Evolutionary conservation across 2,329 filamentous ascomycete genomes (phyloP).

Genomic region (Cercospora janseana): DNA sequence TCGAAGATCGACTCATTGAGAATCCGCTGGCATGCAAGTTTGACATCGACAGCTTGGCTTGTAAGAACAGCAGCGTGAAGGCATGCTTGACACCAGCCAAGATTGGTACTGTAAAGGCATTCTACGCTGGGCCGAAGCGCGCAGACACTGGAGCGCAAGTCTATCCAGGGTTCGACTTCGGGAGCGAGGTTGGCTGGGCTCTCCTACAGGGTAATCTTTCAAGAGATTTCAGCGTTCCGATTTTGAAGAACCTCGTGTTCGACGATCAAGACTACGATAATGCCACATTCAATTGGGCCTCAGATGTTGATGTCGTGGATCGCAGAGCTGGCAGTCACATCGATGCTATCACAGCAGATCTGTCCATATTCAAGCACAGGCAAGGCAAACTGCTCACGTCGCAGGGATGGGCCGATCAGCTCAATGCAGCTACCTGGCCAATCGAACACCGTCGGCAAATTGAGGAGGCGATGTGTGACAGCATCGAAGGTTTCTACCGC

Average conservation of each 20-base stretch:
- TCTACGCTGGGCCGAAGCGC: conserved; percentile 37
- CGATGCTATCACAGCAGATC: conserved; percentile 39
- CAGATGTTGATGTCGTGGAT: conserved; percentile 39
- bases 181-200: conserved; percentile 43
- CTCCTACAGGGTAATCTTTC: conserved; percentile 39
- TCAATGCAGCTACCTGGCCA: conserved; percentile 41
- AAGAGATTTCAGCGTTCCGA: conserved; percentile 39
- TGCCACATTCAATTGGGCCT: conserved; percentile 40
- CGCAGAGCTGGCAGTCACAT: conserved; percentile 38
- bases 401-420: conserved; percentile 44
- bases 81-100: conserved; percentile 38
- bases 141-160: conserved; percentile 29
- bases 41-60: conserved; percentile 36
- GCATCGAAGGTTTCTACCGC: conserved; percentile 38
- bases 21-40: conserved; percentile 42
- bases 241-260: conserved; percentile 47
- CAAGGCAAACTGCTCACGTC: conserved; percentile 43
- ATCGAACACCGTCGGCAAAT: conserved; percentile 39
- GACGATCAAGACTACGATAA: conserved; percentile 40
- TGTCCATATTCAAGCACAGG: conserved; percentile 33
- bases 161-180: conserved; percentile 45
- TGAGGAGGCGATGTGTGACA: conserved; percentile 26
- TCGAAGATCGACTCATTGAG: conserved; percentile 42
- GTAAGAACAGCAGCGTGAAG: conserved; percentile 26
- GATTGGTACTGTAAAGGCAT: conserved; percentile 34